Evolutionary conservation across 352 stramenopile genomes (phyloP).

Genomic region (Phytophthora aleatoria): DNA sequence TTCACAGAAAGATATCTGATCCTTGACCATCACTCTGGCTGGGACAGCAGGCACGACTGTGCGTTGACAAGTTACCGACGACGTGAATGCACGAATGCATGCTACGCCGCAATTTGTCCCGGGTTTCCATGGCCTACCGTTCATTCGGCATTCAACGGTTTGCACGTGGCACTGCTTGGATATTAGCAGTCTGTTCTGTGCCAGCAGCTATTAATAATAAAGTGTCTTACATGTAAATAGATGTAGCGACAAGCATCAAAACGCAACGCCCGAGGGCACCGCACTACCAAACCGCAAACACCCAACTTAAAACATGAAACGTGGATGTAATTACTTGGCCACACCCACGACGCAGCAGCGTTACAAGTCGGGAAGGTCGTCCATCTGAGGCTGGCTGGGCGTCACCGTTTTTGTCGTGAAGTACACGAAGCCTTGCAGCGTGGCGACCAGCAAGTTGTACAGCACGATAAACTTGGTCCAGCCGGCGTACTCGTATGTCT

Average conservation of each 20-base stretch:
- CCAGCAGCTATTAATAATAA: no score
- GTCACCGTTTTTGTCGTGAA: slow-evolving; percentile 83
- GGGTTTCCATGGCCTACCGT: not conserved
- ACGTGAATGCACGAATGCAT: no score
- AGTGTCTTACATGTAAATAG: no score
- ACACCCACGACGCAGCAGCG: slow-evolving; percentile 10
- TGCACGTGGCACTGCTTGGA: no score
- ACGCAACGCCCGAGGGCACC: no score
- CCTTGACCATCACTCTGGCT: slow-evolving; percentile 25
- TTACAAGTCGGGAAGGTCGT: slow-evolving; percentile 71
- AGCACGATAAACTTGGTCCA: slow-evolving; percentile 77
- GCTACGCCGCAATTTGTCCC: no score
- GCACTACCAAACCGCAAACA: not conserved
- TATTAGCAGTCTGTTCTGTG: no score
- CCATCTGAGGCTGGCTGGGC: slow-evolving; percentile 52
- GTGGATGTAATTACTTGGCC: slow-evolving; percentile 19
- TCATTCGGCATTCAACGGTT: no score
- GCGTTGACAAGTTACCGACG: no score
- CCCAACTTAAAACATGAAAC: slow-evolving; percentile 1
- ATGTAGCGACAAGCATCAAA: no score
- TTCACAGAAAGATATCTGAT: slow-evolving; percentile 28
- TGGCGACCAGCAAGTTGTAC: slow-evolving; percentile 80
- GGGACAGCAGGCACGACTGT: slow-evolving; percentile 17
- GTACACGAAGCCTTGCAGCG: slow-evolving; percentile 80
- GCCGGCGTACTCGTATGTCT: slow-evolving; percentile 68